A percentile compares a stretch with the other conserved stretches of the same genome.
Evolutionary conservation across 179 eudicot genomes (phyloP).

Genomic region (Spergularia azorica): DNA sequence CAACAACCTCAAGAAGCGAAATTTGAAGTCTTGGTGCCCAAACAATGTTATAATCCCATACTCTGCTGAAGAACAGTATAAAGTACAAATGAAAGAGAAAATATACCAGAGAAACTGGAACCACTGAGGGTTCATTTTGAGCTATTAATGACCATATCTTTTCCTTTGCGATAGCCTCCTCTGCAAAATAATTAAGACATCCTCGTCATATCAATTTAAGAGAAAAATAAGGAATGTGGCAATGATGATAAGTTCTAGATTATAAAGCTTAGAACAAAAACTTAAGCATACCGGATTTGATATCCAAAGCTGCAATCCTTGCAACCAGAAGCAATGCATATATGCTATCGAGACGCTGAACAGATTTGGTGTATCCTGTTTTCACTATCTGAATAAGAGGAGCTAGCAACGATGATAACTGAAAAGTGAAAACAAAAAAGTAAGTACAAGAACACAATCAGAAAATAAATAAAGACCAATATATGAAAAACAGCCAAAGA

Average conservation of each 20-base stretch:
- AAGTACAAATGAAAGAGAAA: not conserved
- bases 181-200: constrained; percentile 37
- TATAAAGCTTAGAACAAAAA: not conserved
- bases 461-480: not conserved
- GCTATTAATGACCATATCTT: constrained; percentile 84
- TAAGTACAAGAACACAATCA: not conserved
- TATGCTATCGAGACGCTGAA: constrained; percentile 91
- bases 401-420: constrained; percentile 76
- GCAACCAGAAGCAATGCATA: constrained; percentile 77
- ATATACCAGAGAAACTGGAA: constrained; percentile 79
- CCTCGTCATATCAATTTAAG: constrained; percentile 12
- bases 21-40: too few relatives aligned
- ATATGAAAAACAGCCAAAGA: constrained; percentile 2
- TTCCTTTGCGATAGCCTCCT: constrained; percentile 76
- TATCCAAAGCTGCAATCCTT: constrained; percentile 83
- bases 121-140: constrained; percentile 82
- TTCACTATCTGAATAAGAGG: constrained; percentile 83
- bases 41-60: too few relatives aligned
- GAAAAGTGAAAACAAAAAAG: constrained; percentile 16
- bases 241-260: not conserved
- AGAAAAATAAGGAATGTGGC: constrained; percentile 9
- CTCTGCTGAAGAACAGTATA: not conserved
- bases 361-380: constrained; percentile 87
- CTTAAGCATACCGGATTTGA: constrained; percentile 69
- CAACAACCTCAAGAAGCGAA: too few relatives aligned